Base-by-base conservation (phyloP, 805 yeast genomes). In the Spathaspora passalidarum region DNA sequence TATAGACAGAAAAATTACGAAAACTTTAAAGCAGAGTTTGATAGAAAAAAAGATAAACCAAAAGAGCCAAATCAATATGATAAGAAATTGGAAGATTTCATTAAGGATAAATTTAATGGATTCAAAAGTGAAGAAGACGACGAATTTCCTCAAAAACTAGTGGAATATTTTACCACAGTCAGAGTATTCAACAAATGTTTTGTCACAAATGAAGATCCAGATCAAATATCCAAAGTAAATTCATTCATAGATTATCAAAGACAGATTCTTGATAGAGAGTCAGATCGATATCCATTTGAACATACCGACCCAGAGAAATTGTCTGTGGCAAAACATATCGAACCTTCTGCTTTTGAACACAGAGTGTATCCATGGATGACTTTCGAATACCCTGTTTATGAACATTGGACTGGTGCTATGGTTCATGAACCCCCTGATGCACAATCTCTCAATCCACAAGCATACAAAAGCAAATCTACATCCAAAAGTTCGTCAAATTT, bases 181-280 rank as follows among this genome's bases (percentile, higher is more conserved):
- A 60, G 73, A 44, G 66, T 73, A n/a, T 76, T 63, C 52, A 68
- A 72, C 37, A 63, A 68, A 36, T 76, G 81, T 49, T 76, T 56
- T 50, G 49, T 72, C 38, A 53, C 56, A 2, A 59, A 58, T 14
- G 50, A 51, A 42, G 53, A 56, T 45, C 20, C 10, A 5, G 20
- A 23, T 7, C 35, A 40, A 19, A 21, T n/a, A 2, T 18, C 20
- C 3, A 29, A 13, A 5, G 18, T n/a, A 13, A 40, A 21, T 9
- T 4, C 20, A 22, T 21, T 20, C 22, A 21, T 41, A 17, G 35
- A 41, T 10, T 14, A 11, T 20, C 32, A 41, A 35, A 32, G 32
- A 19, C 46, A 43, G 10, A 2, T 34, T 2, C 38, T 34, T 34
- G 38, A n/a, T 17, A 11, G n/a, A 10, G 3, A 34, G 38, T 10